Base-by-base conservation (phyloP, 31 red algal genomes). In the Odonthalia washingtoniensis region DNA sequence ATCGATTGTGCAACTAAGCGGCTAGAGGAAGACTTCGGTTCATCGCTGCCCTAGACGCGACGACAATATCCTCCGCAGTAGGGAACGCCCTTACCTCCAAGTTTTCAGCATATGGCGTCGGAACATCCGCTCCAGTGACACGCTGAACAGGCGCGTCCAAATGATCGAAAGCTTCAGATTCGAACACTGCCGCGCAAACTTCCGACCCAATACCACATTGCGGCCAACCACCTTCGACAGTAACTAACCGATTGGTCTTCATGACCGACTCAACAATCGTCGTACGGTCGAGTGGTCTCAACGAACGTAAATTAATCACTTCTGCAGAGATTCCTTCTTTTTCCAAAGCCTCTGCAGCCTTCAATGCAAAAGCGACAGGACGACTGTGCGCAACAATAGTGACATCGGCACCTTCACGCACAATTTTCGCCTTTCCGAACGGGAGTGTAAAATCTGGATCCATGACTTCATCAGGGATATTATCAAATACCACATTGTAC, bases 61-160 rank as follows among this genome's bases (percentile, higher is more conserved):
- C 31, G 27, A 72, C 67, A 26, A 83, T 83, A 70, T 83, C 80
- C 45, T 83, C 62, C 2, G 42, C 28, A 80, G 70, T 69, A 18
- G 97, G 97, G 17, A 94, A 92, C 26, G 93, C 94, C 61, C 77
- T 83, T 65, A 64, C 75, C 81, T 99, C 98, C 2, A 99, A 82
- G 52, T 95, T 95, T 77, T 97, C 90, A 5, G 98, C 98, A 82
- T 99, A 99, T 1, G 95, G 95, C 17, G 92, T 97, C 64, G 95
- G 95, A 14, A 96, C 94, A 85, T 99, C 98, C 0, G 91, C 90
- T 3, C 90, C 91, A 72, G 89, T 88, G 27, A 99, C 93, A 37
- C 98, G 81, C 75, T 97, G 85, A 52, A 97, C 84, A 1, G 98
- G 98, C 1, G 98, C 98, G 89, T 99, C 98, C 26, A 99, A 78